Base-by-base conservation (phyloP, 352 stramenopile species). In the Phytopythium mirpurense region DNA sequence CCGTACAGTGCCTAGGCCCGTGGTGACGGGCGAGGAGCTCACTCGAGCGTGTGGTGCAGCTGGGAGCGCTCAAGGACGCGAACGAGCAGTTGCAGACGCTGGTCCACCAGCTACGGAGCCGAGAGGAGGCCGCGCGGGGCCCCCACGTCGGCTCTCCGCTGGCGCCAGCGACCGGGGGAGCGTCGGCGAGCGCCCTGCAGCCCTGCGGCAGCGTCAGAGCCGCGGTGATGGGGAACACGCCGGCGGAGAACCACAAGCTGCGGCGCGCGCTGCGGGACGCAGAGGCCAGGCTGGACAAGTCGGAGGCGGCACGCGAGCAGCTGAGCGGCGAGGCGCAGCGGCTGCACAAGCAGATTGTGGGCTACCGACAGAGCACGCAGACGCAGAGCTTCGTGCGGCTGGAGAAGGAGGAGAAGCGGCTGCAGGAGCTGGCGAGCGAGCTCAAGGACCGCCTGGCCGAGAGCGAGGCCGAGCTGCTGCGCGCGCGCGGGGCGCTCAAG, bases 341-440 rank as follows among this genome's bases (percentile, higher is more conserved):
- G 0, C 60, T 86, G 34, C 69, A 86, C 45, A 77, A 89, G 41
- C 76, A 87, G 12, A 42, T 86, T 12, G 65, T 56, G 41, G 69
- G 68, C 3, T 54, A 74, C 38, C 67, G 70, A 9, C 70, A 87
- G 53, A 83, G 70, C 47, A 71, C 72, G 4, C 65, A 88, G 52
- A 40, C 66, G 15, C 76, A 85, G 61, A 67, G 56, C 54, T 82
- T 64, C 32, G 61, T 51, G 6, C 65, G 68, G 14, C 67, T 91
- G 12, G 70, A 86, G 43, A 85, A 84, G 32, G 72, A 84, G n/a
- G 42, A 59, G 4, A 69, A 65, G 14, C 64, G 68, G 26, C 32
- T 54, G 14, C 68, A 62, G 10, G 68, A 70, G n/a, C 51, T 62
- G 23, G 46, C 57, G 0, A 61, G 67, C 5, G 72, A 75, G 10